Evolutionary conservation across 768 basidiomycete genomes (phyloP).

Genomic region (Calocera cornea): DNA sequence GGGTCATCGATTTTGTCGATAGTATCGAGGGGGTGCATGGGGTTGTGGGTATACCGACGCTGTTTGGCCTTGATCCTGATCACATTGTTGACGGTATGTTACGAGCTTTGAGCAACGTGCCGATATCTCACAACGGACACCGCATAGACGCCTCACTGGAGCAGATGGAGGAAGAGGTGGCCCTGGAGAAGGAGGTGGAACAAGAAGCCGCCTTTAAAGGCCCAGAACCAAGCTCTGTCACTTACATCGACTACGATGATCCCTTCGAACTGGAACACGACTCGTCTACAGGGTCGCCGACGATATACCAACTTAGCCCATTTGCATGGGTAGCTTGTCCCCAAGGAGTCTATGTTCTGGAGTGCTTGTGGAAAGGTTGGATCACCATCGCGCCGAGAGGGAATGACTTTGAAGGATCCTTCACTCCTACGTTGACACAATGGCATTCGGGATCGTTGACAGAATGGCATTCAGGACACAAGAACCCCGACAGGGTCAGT

Average conservation of each 20-base stretch:
- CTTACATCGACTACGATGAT: slow-evolving; percentile 63
- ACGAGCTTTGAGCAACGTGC: too few relatives aligned
- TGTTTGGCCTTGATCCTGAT: slow-evolving; percentile 73
- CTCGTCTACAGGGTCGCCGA: slow-evolving; percentile 34
- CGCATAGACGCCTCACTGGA: slow-evolving; percentile 38
- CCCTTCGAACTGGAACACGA: slow-evolving; percentile 44
- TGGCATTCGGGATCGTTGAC: background rate
- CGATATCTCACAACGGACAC: slow-evolving; percentile 6
- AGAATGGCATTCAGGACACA: too few relatives aligned
- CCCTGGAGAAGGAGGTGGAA: slow-evolving; percentile 4
- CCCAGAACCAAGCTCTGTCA: slow-evolving; percentile 47
- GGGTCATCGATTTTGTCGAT: slow-evolving; percentile 85
- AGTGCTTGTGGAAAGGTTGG: slow-evolving; percentile 56
- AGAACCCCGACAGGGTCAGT: too few relatives aligned
- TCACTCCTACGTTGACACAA: background rate
- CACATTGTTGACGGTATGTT: slow-evolving; percentile 49
- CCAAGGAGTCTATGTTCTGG: slow-evolving; percentile 52
- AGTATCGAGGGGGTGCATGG: slow-evolving; percentile 52
- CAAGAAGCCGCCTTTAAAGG: slow-evolving; percentile 23
- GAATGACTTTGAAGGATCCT: background rate
- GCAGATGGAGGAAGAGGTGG: slow-evolving; percentile 23
- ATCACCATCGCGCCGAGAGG: slow-evolving; percentile 23
- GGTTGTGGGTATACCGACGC: slow-evolving; percentile 61
- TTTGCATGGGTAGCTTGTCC: slow-evolving; percentile 76
- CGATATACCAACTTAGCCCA: slow-evolving; percentile 40